These are phyloP conservation scores for Apiospora kogelbergensis DNA, from an alignment of 2,329 filamentous ascomycete species.

Conservation along the genomic window DNA sequence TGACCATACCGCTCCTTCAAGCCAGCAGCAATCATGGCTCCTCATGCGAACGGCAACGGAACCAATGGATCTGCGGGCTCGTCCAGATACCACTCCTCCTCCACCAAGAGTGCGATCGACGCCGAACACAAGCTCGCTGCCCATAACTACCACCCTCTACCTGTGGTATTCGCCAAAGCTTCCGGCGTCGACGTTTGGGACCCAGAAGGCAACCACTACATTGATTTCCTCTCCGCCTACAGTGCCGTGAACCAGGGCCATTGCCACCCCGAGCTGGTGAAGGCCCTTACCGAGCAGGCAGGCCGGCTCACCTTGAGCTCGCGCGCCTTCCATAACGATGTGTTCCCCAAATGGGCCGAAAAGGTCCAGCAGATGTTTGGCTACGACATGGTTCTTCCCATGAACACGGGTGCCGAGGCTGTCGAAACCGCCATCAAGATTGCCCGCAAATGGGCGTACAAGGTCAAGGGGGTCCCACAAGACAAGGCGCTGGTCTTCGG, in stretches of 20 bases:
- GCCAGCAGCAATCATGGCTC: conserved; percentile 47
- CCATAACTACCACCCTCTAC: conserved; percentile 98
- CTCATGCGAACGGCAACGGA: conserved; percentile 50
- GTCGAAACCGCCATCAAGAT: conserved; percentile 96
- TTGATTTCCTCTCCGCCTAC: conserved; percentile 98
- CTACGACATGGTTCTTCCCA: conserved; percentile 96
- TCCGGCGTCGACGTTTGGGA: conserved; percentile 92
- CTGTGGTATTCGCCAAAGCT: conserved; percentile 86
- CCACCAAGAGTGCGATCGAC: conserved; percentile 76
- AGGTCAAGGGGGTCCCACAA: conserved; percentile 85
- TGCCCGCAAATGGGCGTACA: conserved; percentile 97
- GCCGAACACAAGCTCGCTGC: conserved; percentile 83
- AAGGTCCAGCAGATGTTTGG: conserved; percentile 87
- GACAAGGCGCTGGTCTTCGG: conserved; percentile 83
- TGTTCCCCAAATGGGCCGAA: conserved; percentile 93
- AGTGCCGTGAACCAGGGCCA: conserved; percentile 98
- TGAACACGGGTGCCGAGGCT: conserved; percentile 97
- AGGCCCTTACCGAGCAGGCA: conserved; percentile 86
- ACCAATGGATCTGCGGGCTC: conserved; percentile 33
- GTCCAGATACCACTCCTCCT: conserved; percentile 68
- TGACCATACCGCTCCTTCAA: not conserved
- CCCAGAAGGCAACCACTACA: conserved; percentile 90
- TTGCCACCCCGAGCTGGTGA: conserved; percentile 94
- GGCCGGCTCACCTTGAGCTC: conserved; percentile 87
- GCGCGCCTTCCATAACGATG: conserved; percentile 96